Conservation (phyloP, 2,329 filamentous ascomycete species). For the Emmonsiellopsis sp. region DNA sequence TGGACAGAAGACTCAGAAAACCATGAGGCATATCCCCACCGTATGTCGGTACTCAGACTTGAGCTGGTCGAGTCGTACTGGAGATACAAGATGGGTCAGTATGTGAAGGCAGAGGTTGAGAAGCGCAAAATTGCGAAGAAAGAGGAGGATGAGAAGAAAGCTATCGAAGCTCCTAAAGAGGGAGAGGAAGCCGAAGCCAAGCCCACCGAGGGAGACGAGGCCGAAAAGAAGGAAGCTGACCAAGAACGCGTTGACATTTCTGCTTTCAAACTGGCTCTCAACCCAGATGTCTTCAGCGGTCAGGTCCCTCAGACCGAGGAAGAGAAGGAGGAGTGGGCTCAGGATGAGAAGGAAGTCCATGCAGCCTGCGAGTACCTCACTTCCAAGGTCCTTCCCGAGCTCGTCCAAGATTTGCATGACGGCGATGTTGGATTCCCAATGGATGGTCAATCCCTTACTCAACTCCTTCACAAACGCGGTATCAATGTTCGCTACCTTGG, state of each 20-base stretch:
- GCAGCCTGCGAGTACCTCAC: conserved; percentile 71
- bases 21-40: conserved; percentile 67
- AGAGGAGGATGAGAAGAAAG: conserved; percentile 21
- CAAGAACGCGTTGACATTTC: conserved; percentile 74
- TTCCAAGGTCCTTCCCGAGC: conserved; percentile 67
- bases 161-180: conserved; percentile 19
- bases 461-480: conserved; percentile 87
- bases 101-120: conserved; percentile 69
- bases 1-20: conserved; percentile 75
- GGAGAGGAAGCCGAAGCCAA: conserved; percentile 12
- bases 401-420: conserved; percentile 78
- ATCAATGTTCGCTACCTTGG: conserved; percentile 97
- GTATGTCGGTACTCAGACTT: conserved; percentile 86
- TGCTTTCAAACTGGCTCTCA: conserved; percentile 77
- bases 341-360: conserved; percentile 82
- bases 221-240: conserved; percentile 34
- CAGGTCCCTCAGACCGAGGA: conserved; percentile 82
- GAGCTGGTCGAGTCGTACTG: conserved; percentile 84
- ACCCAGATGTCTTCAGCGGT: conserved; percentile 91
- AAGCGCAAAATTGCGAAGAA: conserved; percentile 43
- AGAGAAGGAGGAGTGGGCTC: conserved; percentile 72
- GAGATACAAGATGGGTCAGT: conserved; percentile 78
- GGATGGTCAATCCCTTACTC: conserved; percentile 87
- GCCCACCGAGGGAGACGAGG: conserved; percentile 29
- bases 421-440: conserved; percentile 96